phyloP scores from a whole-genome alignment of 352 stramenopile species.

The Phytophthora uliginosa region DNA sequence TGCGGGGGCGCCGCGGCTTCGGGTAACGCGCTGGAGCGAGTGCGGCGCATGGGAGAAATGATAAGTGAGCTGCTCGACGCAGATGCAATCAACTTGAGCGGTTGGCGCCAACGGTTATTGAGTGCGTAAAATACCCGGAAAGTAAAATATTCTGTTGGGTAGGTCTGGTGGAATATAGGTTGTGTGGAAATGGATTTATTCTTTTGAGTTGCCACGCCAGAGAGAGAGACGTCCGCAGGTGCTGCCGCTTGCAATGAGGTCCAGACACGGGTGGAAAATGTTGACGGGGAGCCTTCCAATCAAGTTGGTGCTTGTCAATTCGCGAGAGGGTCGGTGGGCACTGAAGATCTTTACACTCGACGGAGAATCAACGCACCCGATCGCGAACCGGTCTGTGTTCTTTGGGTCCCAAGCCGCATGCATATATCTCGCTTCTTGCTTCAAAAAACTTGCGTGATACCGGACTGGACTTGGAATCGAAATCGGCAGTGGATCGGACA shows the following conservation, averaged over 20 bases:
- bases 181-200: not conserved
- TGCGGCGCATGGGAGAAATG: constrained; percentile 30
- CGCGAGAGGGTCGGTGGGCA: constrained; percentile 56
- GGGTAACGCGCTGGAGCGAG: constrained; percentile 26
- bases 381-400: constrained; percentile 60
- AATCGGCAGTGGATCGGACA: constrained; percentile 38
- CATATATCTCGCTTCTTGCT: constrained; percentile 30
- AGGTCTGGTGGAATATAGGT: not conserved
- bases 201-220: constrained; percentile 47
- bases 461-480: constrained; percentile 35
- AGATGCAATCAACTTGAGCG: not conserved
- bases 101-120: not conserved
- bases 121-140: not conserved
- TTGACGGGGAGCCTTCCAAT: constrained; percentile 70
- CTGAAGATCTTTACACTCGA: constrained; percentile 77
- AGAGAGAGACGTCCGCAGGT: constrained; percentile 76
- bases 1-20: constrained; percentile 19
- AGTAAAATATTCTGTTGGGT: not conserved
- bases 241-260: constrained; percentile 82
- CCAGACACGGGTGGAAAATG: constrained; percentile 77
- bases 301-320: constrained; percentile 61
- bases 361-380: constrained; percentile 72
- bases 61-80: constrained; percentile 1
- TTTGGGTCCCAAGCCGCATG: constrained; percentile 79
- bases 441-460: constrained; percentile 53